Base-by-base conservation (phyloP, 495 filamentous ascomycete genomes). In the Symbiotaphrina buchneri region DNA sequence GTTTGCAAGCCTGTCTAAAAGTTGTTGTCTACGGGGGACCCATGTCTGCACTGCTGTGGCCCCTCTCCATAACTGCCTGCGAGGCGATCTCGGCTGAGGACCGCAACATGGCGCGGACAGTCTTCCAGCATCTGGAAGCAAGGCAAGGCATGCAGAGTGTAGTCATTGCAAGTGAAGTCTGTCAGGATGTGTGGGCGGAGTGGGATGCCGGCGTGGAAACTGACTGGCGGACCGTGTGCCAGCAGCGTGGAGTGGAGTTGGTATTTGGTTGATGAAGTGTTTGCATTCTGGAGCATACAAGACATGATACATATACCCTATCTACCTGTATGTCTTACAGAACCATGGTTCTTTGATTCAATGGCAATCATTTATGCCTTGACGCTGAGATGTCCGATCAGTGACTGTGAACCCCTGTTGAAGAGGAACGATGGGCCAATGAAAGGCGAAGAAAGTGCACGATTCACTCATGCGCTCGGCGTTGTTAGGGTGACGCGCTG, bases 111-210 rank as follows among this genome's bases (percentile, higher is more conserved):
- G 60, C 64, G 1, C 39, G 44, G 10, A 44, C 43, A 16, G 57
- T 59, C 2, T 71, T 68, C 35, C 41, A 37, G 1, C 57, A 56
- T 21, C 49, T 65, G 1, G 54, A 58, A 19, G 51, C 44, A 33
- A 39, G 64, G 18, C 66, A 71, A 39, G 65, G 65, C 18, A 71
- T 71, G 66, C 59, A 49, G 34, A 71, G 70, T 42, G 68, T 71
- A 32, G 56, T 54, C 27, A 46, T 60, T 31, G 61, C 62, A 10
- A 63, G 65, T 60, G 56, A 56, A 26, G 56, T 71, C 17, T 52
- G 64, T 10, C 43, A 59, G 38, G 64, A 68, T 40, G 58, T 71
- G 10, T 71, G 66, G 66, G 48, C 47, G 28, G 45, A 62, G 36
- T 50, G 44, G 4, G 59, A 65, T 42, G 38, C 44, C 7, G 52